phyloP scores from a whole-genome alignment of 140 eudicot species.

The Flaveria floridana region DNA sequence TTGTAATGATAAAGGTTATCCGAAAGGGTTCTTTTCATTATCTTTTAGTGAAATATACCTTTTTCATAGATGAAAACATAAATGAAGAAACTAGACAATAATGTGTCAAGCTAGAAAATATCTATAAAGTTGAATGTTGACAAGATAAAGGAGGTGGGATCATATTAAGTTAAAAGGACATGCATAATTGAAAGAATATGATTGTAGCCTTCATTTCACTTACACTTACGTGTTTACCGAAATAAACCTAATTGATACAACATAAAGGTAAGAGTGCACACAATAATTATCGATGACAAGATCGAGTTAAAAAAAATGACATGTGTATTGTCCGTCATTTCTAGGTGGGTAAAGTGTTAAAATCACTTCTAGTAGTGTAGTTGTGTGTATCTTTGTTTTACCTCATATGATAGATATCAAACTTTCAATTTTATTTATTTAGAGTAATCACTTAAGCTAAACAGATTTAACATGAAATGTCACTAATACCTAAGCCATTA shows the following conservation, averaged over 20 bases:
- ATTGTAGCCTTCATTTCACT: neutral
- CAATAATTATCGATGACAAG: no score
- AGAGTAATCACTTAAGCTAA: no score
- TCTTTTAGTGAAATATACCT: constrained; percentile 14
- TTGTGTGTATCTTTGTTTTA: no score
- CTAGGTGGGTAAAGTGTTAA: no score
- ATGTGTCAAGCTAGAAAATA: constrained; percentile 21
- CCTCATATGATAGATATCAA: no score
- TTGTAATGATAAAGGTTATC: constrained; percentile 15
- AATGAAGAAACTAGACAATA: constrained; percentile 13
- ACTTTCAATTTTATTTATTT: no score
- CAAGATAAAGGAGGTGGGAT: constrained; percentile 7
- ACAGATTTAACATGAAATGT: no score
- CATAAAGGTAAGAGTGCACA: neutral
- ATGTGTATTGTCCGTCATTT: no score
- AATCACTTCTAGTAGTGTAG: no score
- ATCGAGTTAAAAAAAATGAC: no score
- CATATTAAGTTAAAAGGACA: constrained; percentile 1
- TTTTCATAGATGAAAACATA: neutral
- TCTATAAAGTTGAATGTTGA: constrained; percentile 35
- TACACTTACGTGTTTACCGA: neutral
- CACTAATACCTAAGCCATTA: no score
- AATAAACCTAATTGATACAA: neutral
- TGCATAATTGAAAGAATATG: neutral
- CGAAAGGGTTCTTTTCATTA: constrained; percentile 26